These are phyloP conservation scores for Trichoderma sp. DNA, from an alignment of 2,329 filamentous ascomycete species.

Conservation along the genomic window DNA sequence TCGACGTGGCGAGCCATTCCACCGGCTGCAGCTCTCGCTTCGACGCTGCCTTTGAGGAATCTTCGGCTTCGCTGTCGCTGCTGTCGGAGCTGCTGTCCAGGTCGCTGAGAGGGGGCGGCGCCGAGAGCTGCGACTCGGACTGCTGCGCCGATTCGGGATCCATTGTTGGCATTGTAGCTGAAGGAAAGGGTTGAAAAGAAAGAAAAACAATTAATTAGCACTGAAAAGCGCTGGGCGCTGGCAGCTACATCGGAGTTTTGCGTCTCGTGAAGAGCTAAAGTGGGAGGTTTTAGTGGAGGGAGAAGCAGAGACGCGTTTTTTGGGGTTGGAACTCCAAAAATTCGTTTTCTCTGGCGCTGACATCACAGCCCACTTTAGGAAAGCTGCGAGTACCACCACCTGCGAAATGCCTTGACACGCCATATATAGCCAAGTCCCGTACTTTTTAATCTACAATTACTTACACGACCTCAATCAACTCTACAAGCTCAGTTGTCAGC, in stretches of 20 bases:
- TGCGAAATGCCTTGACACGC: not conserved
- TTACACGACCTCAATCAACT: not conserved
- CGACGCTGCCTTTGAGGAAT: not conserved
- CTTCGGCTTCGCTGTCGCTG: slow-evolving; percentile 37
- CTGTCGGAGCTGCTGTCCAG: slow-evolving; percentile 33
- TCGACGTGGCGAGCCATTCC: slow-evolving; percentile 74
- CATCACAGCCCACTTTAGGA: slow-evolving; percentile 5
- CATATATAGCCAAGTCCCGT: not conserved
- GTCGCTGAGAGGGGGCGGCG: slow-evolving; percentile 34
- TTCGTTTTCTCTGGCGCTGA: slow-evolving; percentile 17
- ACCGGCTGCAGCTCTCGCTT: slow-evolving; percentile 42
- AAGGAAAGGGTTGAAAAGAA: not conserved
- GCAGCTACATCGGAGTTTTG: slow-evolving; percentile 24
- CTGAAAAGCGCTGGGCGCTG: not conserved
- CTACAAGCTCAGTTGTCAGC: not conserved
- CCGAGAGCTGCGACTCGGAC: slow-evolving; percentile 40
- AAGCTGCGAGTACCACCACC: not conserved
- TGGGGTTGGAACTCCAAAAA: slow-evolving; percentile 8
- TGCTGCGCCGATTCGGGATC: slow-evolving; percentile 38
- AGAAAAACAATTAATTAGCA: not conserved
- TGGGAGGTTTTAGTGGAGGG: slow-evolving; percentile 7
- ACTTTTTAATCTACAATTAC: no score
- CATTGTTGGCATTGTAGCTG: slow-evolving; percentile 33
- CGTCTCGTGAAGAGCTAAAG: not conserved
- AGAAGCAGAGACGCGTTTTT: slow-evolving; percentile 25